Evolutionary conservation across 805 yeast genomes (phyloP), one percentile per base, ranked within the genome.

Genomic region (Wickerhamiella nectarea): DNA sequence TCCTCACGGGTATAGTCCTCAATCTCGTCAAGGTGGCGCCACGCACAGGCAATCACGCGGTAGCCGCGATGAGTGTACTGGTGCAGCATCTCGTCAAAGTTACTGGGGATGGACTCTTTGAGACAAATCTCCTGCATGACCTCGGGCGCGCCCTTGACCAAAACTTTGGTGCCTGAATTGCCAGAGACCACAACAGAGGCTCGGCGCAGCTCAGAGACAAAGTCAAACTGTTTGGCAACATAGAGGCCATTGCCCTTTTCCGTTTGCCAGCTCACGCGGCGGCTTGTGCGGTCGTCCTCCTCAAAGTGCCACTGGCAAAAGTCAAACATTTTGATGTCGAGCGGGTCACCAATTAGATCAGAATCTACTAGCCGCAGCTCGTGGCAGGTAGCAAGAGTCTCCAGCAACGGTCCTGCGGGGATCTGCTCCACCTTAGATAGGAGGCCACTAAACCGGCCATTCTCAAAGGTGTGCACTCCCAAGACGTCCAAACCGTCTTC

Each of bases 71-170:
- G 97, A 0, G 99, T 91, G 58, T 91, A 91, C 46, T 78, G 70
- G 54, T 85, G 80, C 28, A 91, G 67, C 18, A 81, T 58, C 26
- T 80, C 80, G 19, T 80, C 78, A 57, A 73, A 91, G 54, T 86
- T 74, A 1, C 60, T 56, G 1, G 99, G 98, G 39, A 91, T 62
- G 0, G 86, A 66, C 12, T 66, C n/a, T n/a, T n/a, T n/a, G n/a
- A n/a, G 64, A 62, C 98, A 91, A 24, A 91, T 75, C 14, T 75
- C 78, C 24, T 72, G 67, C 70, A 91, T 82, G 9, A 87, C 83
- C 58, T 91, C 99, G 0, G 99, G 99, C 0, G 99, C 98, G 39
- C 99, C 99, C 57, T 91, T 91, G 10, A 91, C 85, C 57, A 74
- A 79, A 0, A 77, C 74, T 48, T 65, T 62, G 48, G 68, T 66